Conservation (phyloP, 345 rosid species). For the Populus nigra region DNA sequence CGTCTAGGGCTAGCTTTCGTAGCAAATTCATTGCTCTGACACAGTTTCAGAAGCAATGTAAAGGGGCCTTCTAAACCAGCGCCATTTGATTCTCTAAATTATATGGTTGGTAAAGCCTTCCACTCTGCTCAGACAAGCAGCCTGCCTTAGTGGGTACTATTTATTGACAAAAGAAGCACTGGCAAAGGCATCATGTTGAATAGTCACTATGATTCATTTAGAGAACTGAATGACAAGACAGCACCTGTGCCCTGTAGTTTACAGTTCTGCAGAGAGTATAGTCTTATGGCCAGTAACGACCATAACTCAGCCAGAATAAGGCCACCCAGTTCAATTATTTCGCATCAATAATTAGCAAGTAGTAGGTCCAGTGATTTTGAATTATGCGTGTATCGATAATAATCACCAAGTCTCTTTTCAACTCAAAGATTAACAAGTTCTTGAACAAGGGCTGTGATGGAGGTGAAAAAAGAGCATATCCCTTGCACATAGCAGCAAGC, state of each 20-base stretch:
- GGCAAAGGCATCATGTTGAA: background rate
- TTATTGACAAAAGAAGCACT: background rate
- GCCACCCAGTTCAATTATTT: slow-evolving; percentile 22
- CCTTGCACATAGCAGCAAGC: background rate
- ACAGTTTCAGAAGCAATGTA: background rate
- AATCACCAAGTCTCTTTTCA: background rate
- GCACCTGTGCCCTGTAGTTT: background rate
- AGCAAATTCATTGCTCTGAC: background rate
- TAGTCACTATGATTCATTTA: background rate
- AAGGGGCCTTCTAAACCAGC: background rate
- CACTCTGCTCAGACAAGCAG: background rate
- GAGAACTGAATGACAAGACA: background rate
- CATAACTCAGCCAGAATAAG: background rate
- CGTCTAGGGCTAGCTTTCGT: no score
- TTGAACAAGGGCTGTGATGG: background rate
- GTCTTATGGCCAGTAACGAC: background rate
- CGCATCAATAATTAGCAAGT: slow-evolving; percentile 14
- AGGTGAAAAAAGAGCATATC: background rate
- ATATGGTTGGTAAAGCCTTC: background rate
- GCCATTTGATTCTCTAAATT: background rate
- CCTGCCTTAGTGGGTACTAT: background rate
- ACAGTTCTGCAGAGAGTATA: slow-evolving; percentile 9
- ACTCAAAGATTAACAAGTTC: background rate
- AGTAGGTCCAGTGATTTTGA: slow-evolving; percentile 20
- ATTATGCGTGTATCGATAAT: background rate